phyloP scores from a whole-genome alignment of 257 asterid genomes.

The Salvia miltiorrhiza region DNA sequence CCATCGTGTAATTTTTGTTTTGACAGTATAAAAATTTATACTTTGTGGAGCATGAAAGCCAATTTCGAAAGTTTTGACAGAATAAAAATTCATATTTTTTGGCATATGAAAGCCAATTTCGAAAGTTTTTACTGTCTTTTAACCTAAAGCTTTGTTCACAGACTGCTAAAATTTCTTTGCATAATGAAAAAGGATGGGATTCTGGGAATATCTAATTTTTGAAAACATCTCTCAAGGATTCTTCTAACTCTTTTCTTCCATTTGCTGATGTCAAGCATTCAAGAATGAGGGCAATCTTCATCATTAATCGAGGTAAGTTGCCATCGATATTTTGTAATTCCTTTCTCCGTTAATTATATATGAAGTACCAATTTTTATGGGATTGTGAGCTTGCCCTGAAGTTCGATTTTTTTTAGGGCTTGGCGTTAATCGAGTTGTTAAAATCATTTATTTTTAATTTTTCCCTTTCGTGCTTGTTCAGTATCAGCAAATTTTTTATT shows the following conservation, averaged over 20 bases:
- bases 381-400: background rate
- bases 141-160: no score
- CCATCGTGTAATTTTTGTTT: no score
- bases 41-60: no score
- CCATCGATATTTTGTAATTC: background rate
- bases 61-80: no score
- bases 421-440: background rate
- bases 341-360: background rate
- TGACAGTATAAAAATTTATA: no score
- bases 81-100: no score
- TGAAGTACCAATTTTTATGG: background rate
- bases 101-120: no score
- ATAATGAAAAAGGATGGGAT: background rate
- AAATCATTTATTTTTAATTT: background rate
- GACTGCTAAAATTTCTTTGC: no score
- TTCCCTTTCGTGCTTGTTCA: background rate
- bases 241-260: background rate
- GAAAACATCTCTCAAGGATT: background rate
- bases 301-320: constrained; percentile 38
- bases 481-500: background rate
- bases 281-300: constrained; percentile 38
- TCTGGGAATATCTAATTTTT: background rate
- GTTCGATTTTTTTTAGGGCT: background rate
- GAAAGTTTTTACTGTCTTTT: no score
- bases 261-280: constrained; percentile 15